Conservation (phyloP, 805 yeast species). For the Hanseniaspora singularis region DNA sequence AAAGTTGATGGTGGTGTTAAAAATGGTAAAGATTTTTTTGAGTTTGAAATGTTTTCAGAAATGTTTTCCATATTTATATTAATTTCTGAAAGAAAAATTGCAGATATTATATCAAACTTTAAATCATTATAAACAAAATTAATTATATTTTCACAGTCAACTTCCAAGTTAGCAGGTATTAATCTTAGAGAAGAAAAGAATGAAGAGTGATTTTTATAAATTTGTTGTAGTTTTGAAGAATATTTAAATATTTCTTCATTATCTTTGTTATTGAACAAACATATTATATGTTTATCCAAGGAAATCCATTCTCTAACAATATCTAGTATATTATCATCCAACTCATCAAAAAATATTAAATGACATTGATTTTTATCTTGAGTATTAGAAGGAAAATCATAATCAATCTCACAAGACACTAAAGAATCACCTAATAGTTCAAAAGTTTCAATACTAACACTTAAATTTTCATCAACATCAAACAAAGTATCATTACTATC, state of each 20-base stretch:
- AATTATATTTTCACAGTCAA: not conserved
- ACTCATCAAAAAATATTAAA: not conserved
- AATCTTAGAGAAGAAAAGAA: conserved; percentile 1
- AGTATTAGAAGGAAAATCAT: not conserved
- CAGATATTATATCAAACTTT: not conserved
- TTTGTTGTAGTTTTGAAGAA: not conserved
- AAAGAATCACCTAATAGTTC: not conserved
- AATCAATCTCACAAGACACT: not conserved
- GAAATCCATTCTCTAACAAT: not conserved
- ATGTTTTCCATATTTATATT: not conserved
- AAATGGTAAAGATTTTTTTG: not conserved
- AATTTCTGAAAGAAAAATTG: not conserved
- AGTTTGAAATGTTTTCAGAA: not conserved
- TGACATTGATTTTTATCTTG: not conserved
- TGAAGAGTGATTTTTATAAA: not conserved
- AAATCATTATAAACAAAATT: not conserved
- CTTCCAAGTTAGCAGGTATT: not conserved
- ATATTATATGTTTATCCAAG: not conserved
- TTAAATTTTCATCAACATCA: not conserved
- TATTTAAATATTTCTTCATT: not conserved
- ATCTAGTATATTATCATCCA: not conserved
- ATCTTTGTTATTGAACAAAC: not conserved
- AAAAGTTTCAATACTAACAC: not conserved
- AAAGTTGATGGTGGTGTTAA: conserved; percentile 1
- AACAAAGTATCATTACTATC: conserved; percentile 11